Evolutionary conservation across 441 rosid genomes (phyloP).

Genomic region (Adansonia grandidieri): DNA sequence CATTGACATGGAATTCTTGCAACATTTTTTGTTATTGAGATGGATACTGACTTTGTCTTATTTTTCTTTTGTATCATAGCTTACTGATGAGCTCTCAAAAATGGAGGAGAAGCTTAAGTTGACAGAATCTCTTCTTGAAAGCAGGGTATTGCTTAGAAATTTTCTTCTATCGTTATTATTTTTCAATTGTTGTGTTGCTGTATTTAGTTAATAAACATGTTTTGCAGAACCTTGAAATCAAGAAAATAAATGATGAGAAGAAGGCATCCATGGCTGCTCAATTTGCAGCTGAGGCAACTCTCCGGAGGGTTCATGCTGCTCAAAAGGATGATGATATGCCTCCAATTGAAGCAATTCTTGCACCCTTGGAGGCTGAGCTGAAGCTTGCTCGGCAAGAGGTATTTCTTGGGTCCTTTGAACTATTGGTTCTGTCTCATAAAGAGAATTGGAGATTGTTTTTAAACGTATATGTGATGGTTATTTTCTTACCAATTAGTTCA

Average conservation of each 20-base stretch:
- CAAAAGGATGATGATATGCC: slow-evolving; percentile 99
- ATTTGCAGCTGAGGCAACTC: slow-evolving; percentile 99
- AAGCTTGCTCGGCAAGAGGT: slow-evolving; percentile 94
- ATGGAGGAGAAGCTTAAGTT: slow-evolving; percentile 78
- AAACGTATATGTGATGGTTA: neutral
- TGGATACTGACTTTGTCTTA: slow-evolving; percentile 33
- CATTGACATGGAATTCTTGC: slow-evolving; percentile 1
- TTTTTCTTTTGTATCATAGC: slow-evolving; percentile 45
- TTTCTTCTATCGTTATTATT: slow-evolving; percentile 27
- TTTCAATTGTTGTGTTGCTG: slow-evolving; percentile 11
- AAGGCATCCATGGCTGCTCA: slow-evolving; percentile 99
- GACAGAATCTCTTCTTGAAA: slow-evolving; percentile 73
- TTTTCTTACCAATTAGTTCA: slow-evolving; percentile 18
- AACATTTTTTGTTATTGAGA: slow-evolving; percentile 19
- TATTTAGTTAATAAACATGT: slow-evolving; percentile 26
- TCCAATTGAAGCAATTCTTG: slow-evolving; percentile 97
- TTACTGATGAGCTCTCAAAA: slow-evolving; percentile 78
- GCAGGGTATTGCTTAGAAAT: slow-evolving; percentile 55
- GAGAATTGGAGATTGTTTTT: slow-evolving; percentile 7
- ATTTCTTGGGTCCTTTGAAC: neutral
- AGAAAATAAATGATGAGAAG: slow-evolving; percentile 93
- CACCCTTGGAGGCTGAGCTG: slow-evolving; percentile 96
- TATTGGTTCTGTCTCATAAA: slow-evolving; percentile 6
- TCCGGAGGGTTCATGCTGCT: slow-evolving; percentile 98
- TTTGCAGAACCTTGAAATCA: slow-evolving; percentile 90